Percentiles rank a stretch among this genome's conserved stretches.
phyloP scores from a whole-genome alignment of 2,329 filamentous ascomycete genomes.

The Tolypocladium paradoxum region DNA sequence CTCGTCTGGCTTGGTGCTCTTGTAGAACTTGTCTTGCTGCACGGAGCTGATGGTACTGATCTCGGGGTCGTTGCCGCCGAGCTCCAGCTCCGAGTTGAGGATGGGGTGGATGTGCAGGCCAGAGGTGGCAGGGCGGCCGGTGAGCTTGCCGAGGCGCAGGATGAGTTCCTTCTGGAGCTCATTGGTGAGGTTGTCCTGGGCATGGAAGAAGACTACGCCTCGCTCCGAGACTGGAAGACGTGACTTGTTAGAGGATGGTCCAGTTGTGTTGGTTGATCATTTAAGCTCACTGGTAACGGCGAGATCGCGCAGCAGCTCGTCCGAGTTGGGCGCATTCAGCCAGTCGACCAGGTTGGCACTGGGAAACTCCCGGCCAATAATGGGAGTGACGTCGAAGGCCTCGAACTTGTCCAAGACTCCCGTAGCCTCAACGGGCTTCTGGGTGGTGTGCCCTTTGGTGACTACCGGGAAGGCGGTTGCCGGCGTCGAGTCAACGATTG shows the following conservation, averaged over 20 bases:
- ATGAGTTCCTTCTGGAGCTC: slow-evolving; percentile 57
- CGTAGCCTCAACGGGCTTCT: slow-evolving; percentile 34
- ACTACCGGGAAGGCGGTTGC: slow-evolving; percentile 1
- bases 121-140: slow-evolving; percentile 44
- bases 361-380: slow-evolving; percentile 52
- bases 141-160: slow-evolving; percentile 46
- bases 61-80: slow-evolving; percentile 45
- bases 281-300: slow-evolving; percentile 49
- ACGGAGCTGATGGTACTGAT: slow-evolving; percentile 54
- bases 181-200: slow-evolving; percentile 49
- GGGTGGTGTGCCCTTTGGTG: slow-evolving; percentile 1
- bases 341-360: slow-evolving; percentile 48
- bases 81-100: slow-evolving; percentile 38
- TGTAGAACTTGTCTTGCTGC: slow-evolving; percentile 40
- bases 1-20: not conserved
- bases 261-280: not conserved
- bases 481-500: slow-evolving; percentile 4
- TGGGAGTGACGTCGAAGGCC: slow-evolving; percentile 48
- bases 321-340: slow-evolving; percentile 48
- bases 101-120: slow-evolving; percentile 51
- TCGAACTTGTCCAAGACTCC: slow-evolving; percentile 41
- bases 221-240: slow-evolving; percentile 47
- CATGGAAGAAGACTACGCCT: slow-evolving; percentile 60
- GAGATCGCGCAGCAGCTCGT: slow-evolving; percentile 53
- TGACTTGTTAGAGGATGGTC: not conserved